Evolutionary conservation across 2,329 filamentous ascomycete species (phyloP).

Genomic region (Simplicillium sp.): DNA sequence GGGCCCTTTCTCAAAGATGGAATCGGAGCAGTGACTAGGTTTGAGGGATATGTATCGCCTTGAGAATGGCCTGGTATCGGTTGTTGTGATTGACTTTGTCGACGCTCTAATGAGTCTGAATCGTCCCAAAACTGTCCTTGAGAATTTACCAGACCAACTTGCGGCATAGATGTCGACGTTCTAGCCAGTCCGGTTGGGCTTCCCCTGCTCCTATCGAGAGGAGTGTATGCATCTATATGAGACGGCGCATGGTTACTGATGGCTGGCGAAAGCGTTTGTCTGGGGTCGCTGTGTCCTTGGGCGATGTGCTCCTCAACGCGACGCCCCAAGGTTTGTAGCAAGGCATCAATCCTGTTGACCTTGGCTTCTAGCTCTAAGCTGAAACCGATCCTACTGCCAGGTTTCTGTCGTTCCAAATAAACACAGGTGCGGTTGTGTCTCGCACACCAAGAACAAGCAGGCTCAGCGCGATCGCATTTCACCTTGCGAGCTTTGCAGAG

Average conservation of each 20-base stretch:
- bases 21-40: conserved; percentile 1
- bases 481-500: conserved; percentile 35
- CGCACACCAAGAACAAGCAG: conserved; percentile 61
- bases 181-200: conserved; percentile 9
- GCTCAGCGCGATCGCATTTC: conserved; percentile 43
- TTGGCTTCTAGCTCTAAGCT: conserved; percentile 50
- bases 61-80: neutral
- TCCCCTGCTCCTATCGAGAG: conserved; percentile 11
- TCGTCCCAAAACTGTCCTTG: conserved; percentile 4
- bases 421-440: conserved; percentile 58
- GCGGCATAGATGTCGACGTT: neutral
- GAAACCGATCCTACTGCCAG: conserved; percentile 53
- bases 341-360: conserved; percentile 41
- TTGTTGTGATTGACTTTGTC: neutral
- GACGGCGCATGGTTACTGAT: conserved; percentile 23
- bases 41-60: conserved; percentile 1
- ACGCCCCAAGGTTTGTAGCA: conserved; percentile 30
- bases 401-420: conserved; percentile 63
- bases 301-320: conserved; percentile 32
- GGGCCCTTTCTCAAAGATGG: conserved; percentile 12
- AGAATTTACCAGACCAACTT: neutral
- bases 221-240: conserved; percentile 16
- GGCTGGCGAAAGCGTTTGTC: conserved; percentile 20
- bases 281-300: conserved; percentile 17
- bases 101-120: neutral